Conservation (phyloP, 805 yeast genomes). For the Lipomyces orientalis region DNA sequence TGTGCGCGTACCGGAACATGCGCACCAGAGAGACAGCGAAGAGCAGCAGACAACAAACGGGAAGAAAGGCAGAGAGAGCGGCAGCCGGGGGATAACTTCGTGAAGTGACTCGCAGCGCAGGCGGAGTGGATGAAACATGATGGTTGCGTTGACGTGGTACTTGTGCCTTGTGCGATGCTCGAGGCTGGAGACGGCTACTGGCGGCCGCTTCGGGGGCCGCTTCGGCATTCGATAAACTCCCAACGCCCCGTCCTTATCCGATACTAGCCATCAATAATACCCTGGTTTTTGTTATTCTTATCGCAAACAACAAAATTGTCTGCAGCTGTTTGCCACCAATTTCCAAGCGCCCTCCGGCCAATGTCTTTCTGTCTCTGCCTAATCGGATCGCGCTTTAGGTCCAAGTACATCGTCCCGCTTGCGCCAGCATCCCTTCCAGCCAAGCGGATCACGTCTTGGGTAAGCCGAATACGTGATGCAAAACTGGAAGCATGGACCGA, state of each 20-base stretch:
- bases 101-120: not conserved
- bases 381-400: constrained; percentile 17
- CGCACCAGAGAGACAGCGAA: not conserved
- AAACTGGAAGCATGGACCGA: constrained; percentile 37
- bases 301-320: constrained; percentile 31
- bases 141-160: not conserved
- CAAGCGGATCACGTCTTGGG: constrained; percentile 14
- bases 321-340: constrained; percentile 36
- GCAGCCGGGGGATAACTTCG: not conserved
- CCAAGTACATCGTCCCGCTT: constrained; percentile 15
- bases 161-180: not conserved
- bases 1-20: not conserved
- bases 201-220: constrained; percentile 26
- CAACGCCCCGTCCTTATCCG: not conserved
- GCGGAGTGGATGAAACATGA: not conserved
- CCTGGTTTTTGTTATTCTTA: not conserved
- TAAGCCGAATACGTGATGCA: constrained; percentile 31
- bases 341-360: constrained; percentile 25
- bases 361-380: constrained; percentile 25
- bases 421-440: constrained; percentile 9
- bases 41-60: not conserved
- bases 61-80: not conserved
- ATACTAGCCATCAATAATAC: not conserved
- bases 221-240: constrained; percentile 12
- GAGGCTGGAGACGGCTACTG: constrained; percentile 17